phyloP scores from a whole-genome alignment of 257 asterid species.

The Ehretia macrophylla region DNA sequence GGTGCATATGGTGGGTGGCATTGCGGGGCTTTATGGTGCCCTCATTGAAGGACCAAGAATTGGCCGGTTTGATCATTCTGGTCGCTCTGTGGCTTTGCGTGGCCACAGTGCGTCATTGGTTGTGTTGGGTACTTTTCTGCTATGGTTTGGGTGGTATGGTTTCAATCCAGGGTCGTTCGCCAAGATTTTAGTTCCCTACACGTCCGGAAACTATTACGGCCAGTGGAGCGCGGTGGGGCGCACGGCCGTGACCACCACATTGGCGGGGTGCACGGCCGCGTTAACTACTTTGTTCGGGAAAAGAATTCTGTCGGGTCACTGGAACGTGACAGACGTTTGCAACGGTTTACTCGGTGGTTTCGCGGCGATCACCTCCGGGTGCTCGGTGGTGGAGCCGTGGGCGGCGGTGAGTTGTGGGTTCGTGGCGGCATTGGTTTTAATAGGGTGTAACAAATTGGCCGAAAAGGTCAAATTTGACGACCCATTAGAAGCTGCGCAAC shows the following conservation, averaged over 20 bases:
- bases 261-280: conserved; percentile 93
- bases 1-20: conserved; percentile 90
- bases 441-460: conserved; percentile 70
- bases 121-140: conserved; percentile 61
- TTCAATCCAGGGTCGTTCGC: conserved; percentile 87
- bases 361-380: conserved; percentile 86
- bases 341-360: conserved; percentile 87
- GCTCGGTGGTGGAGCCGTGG: conserved; percentile 97
- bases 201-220: conserved; percentile 51
- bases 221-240: conserved; percentile 97
- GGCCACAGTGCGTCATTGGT: conserved; percentile 87
- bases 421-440: conserved; percentile 75
- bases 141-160: conserved; percentile 97
- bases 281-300: conserved; percentile 74
- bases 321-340: conserved; percentile 90
- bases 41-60: conserved; percentile 82
- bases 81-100: conserved; percentile 55
- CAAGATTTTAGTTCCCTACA: conserved; percentile 42
- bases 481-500: conserved; percentile 88
- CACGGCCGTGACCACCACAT: conserved; percentile 85
- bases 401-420: conserved; percentile 85
- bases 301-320: conserved; percentile 69
- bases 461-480: conserved; percentile 64
- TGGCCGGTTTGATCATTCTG: conserved; percentile 71
- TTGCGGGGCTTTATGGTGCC: conserved; percentile 78